phyloP scores from a whole-genome alignment of 768 basidiomycete species.

The Suillus tomentosus region DNA sequence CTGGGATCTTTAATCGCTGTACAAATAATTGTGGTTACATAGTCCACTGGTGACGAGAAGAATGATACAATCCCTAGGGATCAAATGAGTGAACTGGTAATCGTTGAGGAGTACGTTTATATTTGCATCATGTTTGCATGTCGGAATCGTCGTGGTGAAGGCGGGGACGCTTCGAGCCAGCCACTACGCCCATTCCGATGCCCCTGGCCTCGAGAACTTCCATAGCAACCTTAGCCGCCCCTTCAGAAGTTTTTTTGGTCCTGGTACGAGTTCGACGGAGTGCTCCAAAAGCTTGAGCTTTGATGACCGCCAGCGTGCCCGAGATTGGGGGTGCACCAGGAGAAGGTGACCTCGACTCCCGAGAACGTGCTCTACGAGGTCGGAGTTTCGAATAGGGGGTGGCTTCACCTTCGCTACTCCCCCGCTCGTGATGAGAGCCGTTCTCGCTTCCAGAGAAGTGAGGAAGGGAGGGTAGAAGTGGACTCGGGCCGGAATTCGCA shows the following conservation, averaged over 20 bases:
- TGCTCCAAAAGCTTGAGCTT: slow-evolving; percentile 87
- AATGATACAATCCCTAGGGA: slow-evolving; percentile 10
- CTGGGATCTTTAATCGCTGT: slow-evolving; percentile 30
- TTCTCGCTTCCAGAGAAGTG: slow-evolving; percentile 54
- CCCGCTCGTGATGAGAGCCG: slow-evolving; percentile 51
- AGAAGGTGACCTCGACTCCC: slow-evolving; percentile 49
- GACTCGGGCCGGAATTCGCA: slow-evolving; percentile 47
- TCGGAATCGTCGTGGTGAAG: slow-evolving; percentile 54
- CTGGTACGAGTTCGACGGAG: slow-evolving; percentile 76
- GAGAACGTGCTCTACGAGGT: slow-evolving; percentile 49
- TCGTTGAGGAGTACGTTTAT: slow-evolving; percentile 4
- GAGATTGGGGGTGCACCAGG: slow-evolving; percentile 55
- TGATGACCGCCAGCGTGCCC: slow-evolving; percentile 86
- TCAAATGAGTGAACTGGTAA: slow-evolving; percentile 9
- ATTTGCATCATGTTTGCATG: slow-evolving; percentile 35
- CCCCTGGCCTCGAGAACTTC: slow-evolving; percentile 84
- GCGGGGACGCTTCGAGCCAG: slow-evolving; percentile 45
- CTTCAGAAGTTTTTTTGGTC: slow-evolving; percentile 72
- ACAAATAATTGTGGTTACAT: slow-evolving; percentile 22
- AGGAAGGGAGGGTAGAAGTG: slow-evolving; percentile 48
- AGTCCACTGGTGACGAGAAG: slow-evolving; percentile 21
- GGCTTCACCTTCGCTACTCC: slow-evolving; percentile 59
- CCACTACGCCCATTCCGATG: slow-evolving; percentile 52
- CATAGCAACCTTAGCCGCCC: slow-evolving; percentile 70
- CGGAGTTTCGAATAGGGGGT: slow-evolving; percentile 47